A percentile compares a stretch with the other conserved stretches of the same genome.
Conservation (phyloP, 1,284 basidiomycete species). For the Gymnopus androsaceus region DNA sequence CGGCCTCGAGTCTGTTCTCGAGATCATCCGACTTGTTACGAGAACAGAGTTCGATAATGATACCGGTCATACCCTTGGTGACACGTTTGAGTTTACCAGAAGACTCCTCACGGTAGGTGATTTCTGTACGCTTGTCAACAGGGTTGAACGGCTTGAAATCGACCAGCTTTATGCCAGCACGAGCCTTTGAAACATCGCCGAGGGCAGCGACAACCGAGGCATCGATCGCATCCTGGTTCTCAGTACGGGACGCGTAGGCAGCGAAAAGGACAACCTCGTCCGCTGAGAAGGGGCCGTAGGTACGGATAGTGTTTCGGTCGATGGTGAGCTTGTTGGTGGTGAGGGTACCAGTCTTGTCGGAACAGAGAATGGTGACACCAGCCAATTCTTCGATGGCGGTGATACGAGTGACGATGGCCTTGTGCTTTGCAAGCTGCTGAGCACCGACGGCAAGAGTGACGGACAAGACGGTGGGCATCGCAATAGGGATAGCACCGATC, state of each 20-base stretch:
- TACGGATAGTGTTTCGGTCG: conserved; percentile 89
- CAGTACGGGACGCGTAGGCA: conserved; percentile 94
- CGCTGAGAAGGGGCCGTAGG: conserved; percentile 85
- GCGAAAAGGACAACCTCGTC: conserved; percentile 93
- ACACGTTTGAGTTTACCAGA: conserved; percentile 95
- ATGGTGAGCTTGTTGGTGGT: conserved; percentile 99
- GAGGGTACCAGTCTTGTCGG: conserved; percentile 96
- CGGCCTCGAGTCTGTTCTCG: conserved; percentile 89
- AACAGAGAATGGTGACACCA: conserved; percentile 95
- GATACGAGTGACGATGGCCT: conserved; percentile 98
- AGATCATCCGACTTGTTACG: conserved; percentile 94
- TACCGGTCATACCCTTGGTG: conserved; percentile 99
- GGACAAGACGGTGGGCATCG: conserved; percentile 95
- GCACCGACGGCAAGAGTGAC: conserved; percentile 98
- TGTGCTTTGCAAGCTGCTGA: conserved; percentile 97
- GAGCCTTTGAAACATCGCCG: conserved; percentile 74
- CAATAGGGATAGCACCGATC: conserved; percentile 98
- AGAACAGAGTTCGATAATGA: conserved; percentile 93
- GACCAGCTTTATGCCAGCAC: conserved; percentile 90
- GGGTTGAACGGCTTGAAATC: conserved; percentile 99
- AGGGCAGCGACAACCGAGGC: conserved; percentile 83
- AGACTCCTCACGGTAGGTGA: conserved; percentile 93
- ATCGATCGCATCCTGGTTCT: conserved; percentile 99
- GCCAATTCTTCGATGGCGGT: conserved; percentile 97
- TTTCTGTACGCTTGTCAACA: conserved; percentile 98